Conservation (phyloP, 2,329 filamentous ascomycete species). For the Herpotrichia juniperi region DNA sequence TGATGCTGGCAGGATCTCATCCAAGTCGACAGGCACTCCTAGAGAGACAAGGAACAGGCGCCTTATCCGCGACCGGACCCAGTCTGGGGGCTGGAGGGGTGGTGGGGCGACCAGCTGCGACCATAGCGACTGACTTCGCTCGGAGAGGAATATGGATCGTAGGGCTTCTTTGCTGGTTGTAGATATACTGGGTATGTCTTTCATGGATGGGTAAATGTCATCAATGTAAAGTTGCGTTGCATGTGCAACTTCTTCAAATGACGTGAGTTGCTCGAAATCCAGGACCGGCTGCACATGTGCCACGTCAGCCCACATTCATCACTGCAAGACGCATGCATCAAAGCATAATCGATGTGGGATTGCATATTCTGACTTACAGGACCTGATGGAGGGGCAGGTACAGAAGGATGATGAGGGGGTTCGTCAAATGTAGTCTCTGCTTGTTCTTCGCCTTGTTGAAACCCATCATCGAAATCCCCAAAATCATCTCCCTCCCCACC, state of each 20-base stretch:
- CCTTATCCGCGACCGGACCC: constrained; percentile 94
- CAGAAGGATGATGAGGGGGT: constrained; percentile 43
- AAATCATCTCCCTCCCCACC: constrained; percentile 58
- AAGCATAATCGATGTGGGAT: constrained; percentile 41
- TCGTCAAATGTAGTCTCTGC: constrained; percentile 48
- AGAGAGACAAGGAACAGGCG: constrained; percentile 94
- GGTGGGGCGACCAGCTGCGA: constrained; percentile 94
- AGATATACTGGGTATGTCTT: constrained; percentile 52
- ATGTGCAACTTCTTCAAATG: constrained; percentile 63
- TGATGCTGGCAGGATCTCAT: constrained; percentile 94
- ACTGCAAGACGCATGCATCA: constrained; percentile 30
- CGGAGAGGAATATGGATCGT: constrained; percentile 67
- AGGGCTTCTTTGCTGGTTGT: constrained; percentile 31
- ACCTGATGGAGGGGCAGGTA: constrained; percentile 50
- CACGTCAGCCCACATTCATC: constrained; percentile 37
- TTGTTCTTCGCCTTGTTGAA: constrained; percentile 47
- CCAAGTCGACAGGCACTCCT: constrained; percentile 92
- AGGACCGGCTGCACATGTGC: constrained; percentile 63
- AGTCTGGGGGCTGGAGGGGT: constrained; percentile 92
- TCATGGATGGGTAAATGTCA: constrained; percentile 58
- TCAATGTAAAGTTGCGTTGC: constrained; percentile 71
- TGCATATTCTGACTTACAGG: constrained; percentile 55
- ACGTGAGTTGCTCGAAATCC: constrained; percentile 67
- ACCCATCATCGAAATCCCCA: constrained; percentile 59
- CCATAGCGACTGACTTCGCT: constrained; percentile 90